Percentiles rank a stretch among this genome's conserved stretches.
Conservation (phyloP, 176 grass and related monocot genomes). For the Oryza meridionalis region DNA sequence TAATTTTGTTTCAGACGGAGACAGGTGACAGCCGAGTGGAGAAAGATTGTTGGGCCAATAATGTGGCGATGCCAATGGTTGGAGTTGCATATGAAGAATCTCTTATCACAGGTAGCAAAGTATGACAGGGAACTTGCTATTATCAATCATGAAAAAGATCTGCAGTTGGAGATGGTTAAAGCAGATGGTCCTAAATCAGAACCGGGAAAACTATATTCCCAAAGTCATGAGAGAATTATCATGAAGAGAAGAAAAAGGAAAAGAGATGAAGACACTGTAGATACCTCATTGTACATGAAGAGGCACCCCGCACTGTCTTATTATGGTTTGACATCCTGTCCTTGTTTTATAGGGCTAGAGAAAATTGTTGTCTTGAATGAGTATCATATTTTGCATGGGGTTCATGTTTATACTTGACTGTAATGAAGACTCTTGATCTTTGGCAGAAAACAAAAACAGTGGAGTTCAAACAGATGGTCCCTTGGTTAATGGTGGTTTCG, state of each 20-base stretch:
- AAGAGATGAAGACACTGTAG: conserved; percentile 51
- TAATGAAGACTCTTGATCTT: neutral
- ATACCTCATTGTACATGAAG: conserved; percentile 49
- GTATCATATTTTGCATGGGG: neutral
- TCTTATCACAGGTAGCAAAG: conserved; percentile 63
- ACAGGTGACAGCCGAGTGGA: conserved; percentile 72
- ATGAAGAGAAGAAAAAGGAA: conserved; percentile 77
- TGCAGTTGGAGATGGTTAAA: conserved; percentile 70
- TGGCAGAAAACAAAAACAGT: conserved; percentile 26
- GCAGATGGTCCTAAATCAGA: conserved; percentile 56
- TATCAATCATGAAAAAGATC: conserved; percentile 65
- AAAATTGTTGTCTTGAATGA: conserved; percentile 6
- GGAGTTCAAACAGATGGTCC: conserved; percentile 53
- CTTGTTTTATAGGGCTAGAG: conserved; percentile 11
- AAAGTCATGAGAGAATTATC: conserved; percentile 47
- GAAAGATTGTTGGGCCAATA: conserved; percentile 57
- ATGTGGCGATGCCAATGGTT: conserved; percentile 83
- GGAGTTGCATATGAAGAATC: conserved; percentile 71
- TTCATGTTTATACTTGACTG: conserved; percentile 15
- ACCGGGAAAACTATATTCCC: conserved; percentile 37
- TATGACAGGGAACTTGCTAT: conserved; percentile 83
- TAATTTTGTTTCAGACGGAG: conserved; percentile 59
- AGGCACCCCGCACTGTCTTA: conserved; percentile 59
- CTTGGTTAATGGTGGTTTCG: conserved; percentile 55
- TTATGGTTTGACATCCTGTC: conserved; percentile 57